Percentiles rank a stretch among this genome's conserved stretches.
These are phyloP conservation scores for Aspergillus sp. DNA, from an alignment of 2,329 filamentous ascomycete species.

Conservation along the genomic window DNA sequence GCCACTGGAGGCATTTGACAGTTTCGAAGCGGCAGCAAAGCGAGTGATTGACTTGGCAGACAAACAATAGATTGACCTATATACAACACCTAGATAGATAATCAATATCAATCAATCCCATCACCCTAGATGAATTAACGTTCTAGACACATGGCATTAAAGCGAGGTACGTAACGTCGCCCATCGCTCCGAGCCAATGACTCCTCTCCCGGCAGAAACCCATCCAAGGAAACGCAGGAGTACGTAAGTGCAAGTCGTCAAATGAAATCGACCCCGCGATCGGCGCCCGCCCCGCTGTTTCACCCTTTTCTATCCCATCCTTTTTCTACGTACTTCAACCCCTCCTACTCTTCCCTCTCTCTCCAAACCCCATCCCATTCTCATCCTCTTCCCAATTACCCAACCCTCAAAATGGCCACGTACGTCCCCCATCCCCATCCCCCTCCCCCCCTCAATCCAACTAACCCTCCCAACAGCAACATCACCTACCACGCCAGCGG, in stretches of 20 bases:
- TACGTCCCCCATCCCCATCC: constrained; percentile 23
- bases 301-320: background rate
- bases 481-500: constrained; percentile 50
- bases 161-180: background rate
- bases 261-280: constrained; percentile 26
- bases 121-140: no score
- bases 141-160: background rate
- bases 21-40: constrained; percentile 70
- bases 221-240: background rate
- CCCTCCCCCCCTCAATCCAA: constrained; percentile 8
- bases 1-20: constrained; percentile 70
- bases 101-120: no score
- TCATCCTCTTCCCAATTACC: background rate
- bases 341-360: constrained; percentile 1
- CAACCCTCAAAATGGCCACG: constrained; percentile 38
- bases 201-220: no score
- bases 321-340: constrained; percentile 11
- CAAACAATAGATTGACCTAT: background rate
- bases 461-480: constrained; percentile 37
- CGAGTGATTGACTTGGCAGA: constrained; percentile 64
- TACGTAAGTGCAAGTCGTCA: background rate
- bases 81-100: background rate
- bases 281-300: constrained; percentile 22
- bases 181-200: background rate
- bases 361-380: background rate